phyloP scores from a whole-genome alignment of 352 stramenopile genomes.

The Phytophthora uliginosa region DNA sequence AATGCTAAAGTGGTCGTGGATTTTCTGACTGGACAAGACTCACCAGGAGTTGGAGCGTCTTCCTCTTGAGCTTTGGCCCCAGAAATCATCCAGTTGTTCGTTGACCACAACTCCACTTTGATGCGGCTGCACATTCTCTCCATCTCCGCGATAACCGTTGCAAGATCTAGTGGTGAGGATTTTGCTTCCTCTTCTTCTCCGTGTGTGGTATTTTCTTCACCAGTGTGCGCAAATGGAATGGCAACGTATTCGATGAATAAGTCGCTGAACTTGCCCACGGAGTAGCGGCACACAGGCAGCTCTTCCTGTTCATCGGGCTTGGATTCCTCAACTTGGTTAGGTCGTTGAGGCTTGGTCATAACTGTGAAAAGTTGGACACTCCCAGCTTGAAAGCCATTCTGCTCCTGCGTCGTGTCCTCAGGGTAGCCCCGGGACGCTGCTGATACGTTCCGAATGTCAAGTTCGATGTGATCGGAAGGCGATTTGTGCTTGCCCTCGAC shows the following conservation, averaged over 20 bases:
- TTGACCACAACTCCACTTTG: conserved; percentile 47
- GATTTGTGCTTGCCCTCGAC: conserved; percentile 46
- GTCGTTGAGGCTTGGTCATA: conserved; percentile 25
- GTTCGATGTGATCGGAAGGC: conserved; percentile 64
- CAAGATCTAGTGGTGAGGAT: conserved; percentile 47
- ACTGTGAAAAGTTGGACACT: conserved; percentile 52
- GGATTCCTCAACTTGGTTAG: conserved; percentile 11
- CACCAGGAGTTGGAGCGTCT: not conserved
- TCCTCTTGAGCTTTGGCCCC: not conserved
- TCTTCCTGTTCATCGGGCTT: not conserved
- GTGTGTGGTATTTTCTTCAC: conserved; percentile 31
- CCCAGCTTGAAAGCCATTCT: conserved; percentile 55
- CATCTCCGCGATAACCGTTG: conserved; percentile 60
- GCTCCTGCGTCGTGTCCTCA: conserved; percentile 52
- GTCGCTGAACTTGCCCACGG: conserved; percentile 28
- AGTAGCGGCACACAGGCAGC: conserved; percentile 7
- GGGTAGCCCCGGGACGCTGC: conserved; percentile 59
- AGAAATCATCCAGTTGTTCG: conserved; percentile 46
- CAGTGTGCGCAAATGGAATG: conserved; percentile 42
- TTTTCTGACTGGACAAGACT: not conserved
- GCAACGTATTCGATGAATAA: conserved; percentile 63
- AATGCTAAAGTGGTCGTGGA: conserved; percentile 36
- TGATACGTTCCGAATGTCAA: conserved; percentile 53
- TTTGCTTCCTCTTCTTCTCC: not conserved
- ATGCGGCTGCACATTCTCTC: conserved; percentile 60